Base-by-base conservation (phyloP, 805 yeast genomes). In the Saccharomycopsis fermentans region DNA sequence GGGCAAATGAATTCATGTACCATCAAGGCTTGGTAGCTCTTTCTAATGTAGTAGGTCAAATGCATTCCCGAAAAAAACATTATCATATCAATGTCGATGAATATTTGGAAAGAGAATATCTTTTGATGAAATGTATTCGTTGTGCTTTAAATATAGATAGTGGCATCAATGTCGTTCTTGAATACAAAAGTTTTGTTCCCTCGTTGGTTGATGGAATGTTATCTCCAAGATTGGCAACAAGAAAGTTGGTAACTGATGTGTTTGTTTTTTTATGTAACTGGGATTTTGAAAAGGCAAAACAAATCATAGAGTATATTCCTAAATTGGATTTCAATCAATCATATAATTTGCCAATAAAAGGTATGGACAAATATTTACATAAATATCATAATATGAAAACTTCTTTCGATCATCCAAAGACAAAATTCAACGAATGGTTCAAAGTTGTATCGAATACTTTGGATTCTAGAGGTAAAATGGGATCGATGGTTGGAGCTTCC, bases 401-500 rank as follows among this genome's bases (percentile, higher is more conserved):
- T 16, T 17, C 26, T 14, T 19, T 37, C 24, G 36, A 27, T 12
- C 50, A 43, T 8, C 34, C 53, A 3, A 53, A 37, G 17, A 32
- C 55, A 9, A 34, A 57, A 26, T 62, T 59, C 36, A 61, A 59
- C 36, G 77, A 84, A 39, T 90, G 96, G 96, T 67, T 89, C 52
- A 71, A 74, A 54, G 73, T 82, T 12, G 84, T 89, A 2, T 84
- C 79, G 55, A 80, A 78, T 54, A 84, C 91, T 0, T 65, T 90
- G 51, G 89, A 83, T 58, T 97, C 97, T 2, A 79, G 91, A 64
- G 98, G 98, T 6, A 86, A 83, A 65, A 77, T 87, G 79, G 96
- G 97, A 11, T 88, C 97, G 0, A 70, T 86, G 65, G 98, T 92
- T 8, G 97, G 97, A 1, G 96, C 97, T 0, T 84, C 89, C 59